phyloP scores from a whole-genome alignment of 495 filamentous ascomycete species.

The Tirmania nivea region DNA sequence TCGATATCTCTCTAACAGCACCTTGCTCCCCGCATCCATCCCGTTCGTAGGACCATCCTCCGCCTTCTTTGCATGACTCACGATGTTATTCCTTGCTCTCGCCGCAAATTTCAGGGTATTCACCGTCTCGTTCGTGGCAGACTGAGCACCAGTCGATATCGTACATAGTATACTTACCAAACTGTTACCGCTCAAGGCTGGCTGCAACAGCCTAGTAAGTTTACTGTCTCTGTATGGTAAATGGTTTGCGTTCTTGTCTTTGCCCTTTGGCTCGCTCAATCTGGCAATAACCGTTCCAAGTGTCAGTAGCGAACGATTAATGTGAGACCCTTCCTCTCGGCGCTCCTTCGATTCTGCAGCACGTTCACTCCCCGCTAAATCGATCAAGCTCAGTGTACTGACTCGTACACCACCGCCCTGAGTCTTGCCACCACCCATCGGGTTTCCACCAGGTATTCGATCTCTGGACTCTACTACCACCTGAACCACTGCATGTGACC shows the following conservation, averaged over 20 bases:
- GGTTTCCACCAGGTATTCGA: slow-evolving; percentile 31
- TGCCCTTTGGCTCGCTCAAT: slow-evolving; percentile 44
- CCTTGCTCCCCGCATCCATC: slow-evolving; percentile 61
- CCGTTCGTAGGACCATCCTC: slow-evolving; percentile 65
- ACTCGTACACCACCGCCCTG: slow-evolving; percentile 83
- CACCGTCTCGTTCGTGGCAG: slow-evolving; percentile 66
- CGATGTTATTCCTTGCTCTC: slow-evolving; percentile 89
- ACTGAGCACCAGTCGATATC: slow-evolving; percentile 50
- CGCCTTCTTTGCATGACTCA: slow-evolving; percentile 87
- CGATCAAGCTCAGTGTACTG: slow-evolving; percentile 84
- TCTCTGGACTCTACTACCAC: slow-evolving; percentile 96
- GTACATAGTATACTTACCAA: slow-evolving; percentile 95
- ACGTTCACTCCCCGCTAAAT: slow-evolving; percentile 87
- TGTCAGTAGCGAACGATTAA: slow-evolving; percentile 92
- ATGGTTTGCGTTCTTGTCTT: slow-evolving; percentile 56
- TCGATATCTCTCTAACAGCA: slow-evolving; percentile 78
- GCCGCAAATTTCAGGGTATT: slow-evolving; percentile 96
- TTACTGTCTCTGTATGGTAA: slow-evolving; percentile 94
- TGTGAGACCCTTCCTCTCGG: slow-evolving; percentile 85
- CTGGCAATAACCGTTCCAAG: slow-evolving; percentile 86
- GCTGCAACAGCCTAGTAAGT: slow-evolving; percentile 77
- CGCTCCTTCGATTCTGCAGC: slow-evolving; percentile 90
- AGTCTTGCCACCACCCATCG: slow-evolving; percentile 29
- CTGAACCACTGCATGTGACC: slow-evolving; percentile 93
- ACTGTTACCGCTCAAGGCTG: slow-evolving; percentile 78